Conservation (phyloP, 495 filamentous ascomycete species). For the Clohesyomyces aquaticus region DNA sequence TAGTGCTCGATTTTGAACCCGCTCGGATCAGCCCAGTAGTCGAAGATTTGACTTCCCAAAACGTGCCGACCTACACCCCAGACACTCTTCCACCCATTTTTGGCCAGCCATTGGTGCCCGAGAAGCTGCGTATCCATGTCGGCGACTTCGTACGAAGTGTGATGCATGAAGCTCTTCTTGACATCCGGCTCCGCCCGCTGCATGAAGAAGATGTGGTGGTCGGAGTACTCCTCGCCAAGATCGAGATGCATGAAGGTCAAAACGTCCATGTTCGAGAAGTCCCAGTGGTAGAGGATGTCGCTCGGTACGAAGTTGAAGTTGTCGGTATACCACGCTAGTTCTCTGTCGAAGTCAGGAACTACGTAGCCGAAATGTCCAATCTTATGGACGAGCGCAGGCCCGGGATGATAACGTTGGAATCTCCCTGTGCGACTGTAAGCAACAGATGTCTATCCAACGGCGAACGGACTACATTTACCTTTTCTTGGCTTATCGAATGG, state of each 20-base stretch:
- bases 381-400: constrained; percentile 71
- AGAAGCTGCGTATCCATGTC: constrained; percentile 74
- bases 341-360: constrained; percentile 59
- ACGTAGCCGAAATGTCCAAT: constrained; percentile 71
- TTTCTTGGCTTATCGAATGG: background rate
- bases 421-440: background rate
- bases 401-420: constrained; percentile 47
- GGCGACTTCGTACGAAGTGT: constrained; percentile 71
- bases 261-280: constrained; percentile 49
- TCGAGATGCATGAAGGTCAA: constrained; percentile 67
- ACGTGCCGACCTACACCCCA: constrained; percentile 75
- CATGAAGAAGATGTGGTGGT: constrained; percentile 75
- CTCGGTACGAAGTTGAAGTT: constrained; percentile 69
- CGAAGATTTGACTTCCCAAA: constrained; percentile 66
- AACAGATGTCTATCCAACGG: no score
- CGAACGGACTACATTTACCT: background rate
- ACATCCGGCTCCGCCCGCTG: constrained; percentile 42
- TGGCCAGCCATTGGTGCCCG: constrained; percentile 68
- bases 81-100: constrained; percentile 64
- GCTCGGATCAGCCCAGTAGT: constrained; percentile 65
- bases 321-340: constrained; percentile 63
- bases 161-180: constrained; percentile 64
- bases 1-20: constrained; percentile 66
- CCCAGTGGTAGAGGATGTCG: constrained; percentile 49
- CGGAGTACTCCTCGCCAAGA: constrained; percentile 60